These are phyloP conservation scores for Ogataea hybrid DNA, from an alignment of 1,139 yeast species.

Conservation along the genomic window DNA sequence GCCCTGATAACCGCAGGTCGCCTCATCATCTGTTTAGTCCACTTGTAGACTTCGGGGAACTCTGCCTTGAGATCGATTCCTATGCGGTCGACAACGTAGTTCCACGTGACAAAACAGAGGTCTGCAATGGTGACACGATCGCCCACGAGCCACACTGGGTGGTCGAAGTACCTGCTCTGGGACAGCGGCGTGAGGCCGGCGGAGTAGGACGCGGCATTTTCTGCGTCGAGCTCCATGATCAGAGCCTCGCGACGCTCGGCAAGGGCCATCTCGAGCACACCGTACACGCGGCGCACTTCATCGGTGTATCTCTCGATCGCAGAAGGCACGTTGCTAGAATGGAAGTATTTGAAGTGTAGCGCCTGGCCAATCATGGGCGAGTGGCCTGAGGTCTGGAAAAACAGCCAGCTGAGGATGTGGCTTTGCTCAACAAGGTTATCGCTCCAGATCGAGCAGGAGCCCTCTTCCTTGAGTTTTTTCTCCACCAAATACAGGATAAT, in stretches of 20 bases:
- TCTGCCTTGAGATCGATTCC: conserved; percentile 86
- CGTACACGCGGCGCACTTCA: conserved; percentile 91
- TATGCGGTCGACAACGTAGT: conserved; percentile 88
- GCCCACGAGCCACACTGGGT: conserved; percentile 95
- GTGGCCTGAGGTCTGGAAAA: conserved; percentile 94
- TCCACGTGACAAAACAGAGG: conserved; percentile 93
- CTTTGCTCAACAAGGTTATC: conserved; percentile 78
- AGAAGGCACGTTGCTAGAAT: conserved; percentile 79
- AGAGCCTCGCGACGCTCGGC: conserved; percentile 91
- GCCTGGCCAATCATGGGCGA: conserved; percentile 99
- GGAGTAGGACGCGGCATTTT: conserved; percentile 83
- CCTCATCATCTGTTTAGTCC: conserved; percentile 93
- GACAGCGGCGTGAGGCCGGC: conserved; percentile 87
- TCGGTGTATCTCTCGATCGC: conserved; percentile 92
- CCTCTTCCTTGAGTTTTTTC: conserved; percentile 64
- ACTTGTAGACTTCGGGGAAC: conserved; percentile 93
- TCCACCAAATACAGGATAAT: conserved; percentile 75
- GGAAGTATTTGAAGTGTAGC: conserved; percentile 88
- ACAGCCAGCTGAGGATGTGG: conserved; percentile 87
- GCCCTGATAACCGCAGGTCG: conserved; percentile 83
- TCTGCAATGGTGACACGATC: conserved; percentile 91
- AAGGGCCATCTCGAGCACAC: conserved; percentile 91
- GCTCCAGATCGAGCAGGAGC: conserved; percentile 78
- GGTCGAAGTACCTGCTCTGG: conserved; percentile 83
- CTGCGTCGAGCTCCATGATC: conserved; percentile 87